Evolutionary conservation across 2,329 filamentous ascomycete genomes (phyloP).

Genomic region (Stemphylium vesicarium): DNA sequence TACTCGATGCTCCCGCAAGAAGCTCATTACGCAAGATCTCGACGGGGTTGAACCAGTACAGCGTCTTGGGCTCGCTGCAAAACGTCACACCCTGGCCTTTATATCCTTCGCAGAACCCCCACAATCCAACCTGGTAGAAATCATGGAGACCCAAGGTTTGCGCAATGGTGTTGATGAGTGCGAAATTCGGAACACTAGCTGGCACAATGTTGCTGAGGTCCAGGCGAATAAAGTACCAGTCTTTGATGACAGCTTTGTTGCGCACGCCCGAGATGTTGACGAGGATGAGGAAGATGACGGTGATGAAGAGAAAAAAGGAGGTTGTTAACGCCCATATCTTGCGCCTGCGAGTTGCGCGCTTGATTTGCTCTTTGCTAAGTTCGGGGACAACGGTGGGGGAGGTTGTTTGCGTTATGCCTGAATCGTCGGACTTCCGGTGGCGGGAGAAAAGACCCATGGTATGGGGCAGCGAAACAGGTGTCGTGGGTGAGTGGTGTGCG

Average conservation of each 20-base stretch:
- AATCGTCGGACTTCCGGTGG: slow-evolving; percentile 24
- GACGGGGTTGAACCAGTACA: slow-evolving; percentile 94
- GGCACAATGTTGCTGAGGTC: slow-evolving; percentile 84
- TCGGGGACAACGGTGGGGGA: slow-evolving; percentile 31
- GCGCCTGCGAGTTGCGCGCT: slow-evolving; percentile 56
- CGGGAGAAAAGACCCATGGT: slow-evolving; percentile 36
- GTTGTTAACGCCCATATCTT: slow-evolving; percentile 68
- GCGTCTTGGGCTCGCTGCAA: slow-evolving; percentile 71
- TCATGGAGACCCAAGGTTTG: slow-evolving; percentile 87
- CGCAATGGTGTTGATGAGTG: slow-evolving; percentile 85
- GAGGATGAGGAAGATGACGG: slow-evolving; percentile 79
- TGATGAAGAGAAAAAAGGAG: slow-evolving; percentile 73
- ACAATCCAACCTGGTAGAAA: slow-evolving; percentile 91
- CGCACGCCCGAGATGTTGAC: slow-evolving; percentile 79
- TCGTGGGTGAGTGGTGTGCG: background rate
- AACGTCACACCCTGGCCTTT: slow-evolving; percentile 73
- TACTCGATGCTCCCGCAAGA: slow-evolving; percentile 78
- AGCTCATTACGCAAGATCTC: slow-evolving; percentile 80
- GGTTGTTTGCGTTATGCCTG: slow-evolving; percentile 14
- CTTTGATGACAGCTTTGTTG: slow-evolving; percentile 65
- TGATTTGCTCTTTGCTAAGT: slow-evolving; percentile 46
- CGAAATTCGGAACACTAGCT: slow-evolving; percentile 70
- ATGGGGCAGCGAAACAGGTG: background rate
- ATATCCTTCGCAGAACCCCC: slow-evolving; percentile 92
- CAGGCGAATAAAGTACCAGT: slow-evolving; percentile 85